Evolutionary conservation across 148 eudicot genomes (phyloP), one percentile per base, ranked within the genome.

Genomic region (Silene uniflora): DNA sequence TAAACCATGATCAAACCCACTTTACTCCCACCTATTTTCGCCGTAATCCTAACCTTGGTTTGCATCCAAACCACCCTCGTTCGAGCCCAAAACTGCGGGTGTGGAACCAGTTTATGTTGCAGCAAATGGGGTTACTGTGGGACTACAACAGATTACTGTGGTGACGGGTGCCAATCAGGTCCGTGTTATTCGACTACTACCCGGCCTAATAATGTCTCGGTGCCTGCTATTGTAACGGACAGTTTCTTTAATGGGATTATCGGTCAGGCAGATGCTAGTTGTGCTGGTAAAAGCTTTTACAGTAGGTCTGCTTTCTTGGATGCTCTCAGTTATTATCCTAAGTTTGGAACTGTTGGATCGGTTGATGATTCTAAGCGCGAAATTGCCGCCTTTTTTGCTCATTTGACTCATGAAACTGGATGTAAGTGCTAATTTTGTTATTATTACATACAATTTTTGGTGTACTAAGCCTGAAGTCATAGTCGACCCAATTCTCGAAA

Each of bases 381-480:
- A 75, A 86, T 90, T 4, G 91, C 93, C 0, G 91, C 91, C 10
- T 85, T 86, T 59, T 90, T 90, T 49, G 93, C 91, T 0, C 93
- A 90, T 73, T 81, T 82, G 14, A 88, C 91, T 0, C 91, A 90
- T 81, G 91, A 90, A 77, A 90, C 93, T 66, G 91, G 87, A 79
- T 83, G 93, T 90, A 90, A 86, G 89, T 68, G 5, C 1, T 62
- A 12, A 29, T 13, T 19, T 23, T 7, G 3, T 52, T 6, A 55
- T 23, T 18, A 3, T 55, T 49, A 21, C 21, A 10, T 64, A 32
- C 35, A 32, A 32, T 23, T 65, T 8, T 25, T 39, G 8, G 44
- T 39, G 44, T 39, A 39, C 1, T 39, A 1, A 39, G 9, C 44
- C 44, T 39, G 44, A 1, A 29, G 4, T 29, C n/a, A n/a, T 32